Base-by-base conservation (phyloP, 768 basidiomycete species). In the Mycena belliarum region DNA sequence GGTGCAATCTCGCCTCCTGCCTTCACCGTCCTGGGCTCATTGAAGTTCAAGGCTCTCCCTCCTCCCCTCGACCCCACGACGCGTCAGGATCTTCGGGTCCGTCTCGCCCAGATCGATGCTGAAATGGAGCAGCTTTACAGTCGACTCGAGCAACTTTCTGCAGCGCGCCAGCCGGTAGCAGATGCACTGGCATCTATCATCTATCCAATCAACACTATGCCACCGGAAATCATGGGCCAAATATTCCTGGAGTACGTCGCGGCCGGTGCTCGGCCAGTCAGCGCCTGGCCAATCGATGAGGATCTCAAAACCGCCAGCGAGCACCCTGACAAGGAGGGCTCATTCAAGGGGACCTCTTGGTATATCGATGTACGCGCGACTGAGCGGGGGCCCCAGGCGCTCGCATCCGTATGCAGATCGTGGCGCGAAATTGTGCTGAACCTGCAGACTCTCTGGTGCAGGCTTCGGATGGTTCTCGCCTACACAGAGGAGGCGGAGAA, bases 161-260 rank as follows among this genome's bases (percentile, higher is more conserved):
- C n/a, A n/a, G 48, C 15, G 28, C 55, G 48, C 28, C 35, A 49
- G 14, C 33, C 55, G 21, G 14, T 57, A 3, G 43, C 38, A 12
- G 25, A 37, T 1, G 42, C 33, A n/a, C 49, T 57, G 25, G 16
- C 25, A 5, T 51, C 56, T 18, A 26, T 51, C 21, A 35, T 45
- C 20, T 57, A 57, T 28, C 55, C 56, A 8, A 32, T 57, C 28
- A 41, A 51, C 16, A 32, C 32, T 15, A 6, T 57, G 1, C 56
- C 56, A 0, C 16, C 20, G 0, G 56, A 57, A 33, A 51, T 46
- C 24, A 51, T 49, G 6, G 24, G 49, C 14, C 42, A 57, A n/a
- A 51, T 57, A 2, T 57, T 57, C 35, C 6, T 26, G 11, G 29
- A 51, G 16, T 51, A 45, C n/a, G 18, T 50, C 16, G 42, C 16